A percentile compares a stretch with the other conserved stretches of the same genome.
Conservation (phyloP, 2,329 filamentous ascomycete species). For the Allantophomopsis cytisporea region DNA sequence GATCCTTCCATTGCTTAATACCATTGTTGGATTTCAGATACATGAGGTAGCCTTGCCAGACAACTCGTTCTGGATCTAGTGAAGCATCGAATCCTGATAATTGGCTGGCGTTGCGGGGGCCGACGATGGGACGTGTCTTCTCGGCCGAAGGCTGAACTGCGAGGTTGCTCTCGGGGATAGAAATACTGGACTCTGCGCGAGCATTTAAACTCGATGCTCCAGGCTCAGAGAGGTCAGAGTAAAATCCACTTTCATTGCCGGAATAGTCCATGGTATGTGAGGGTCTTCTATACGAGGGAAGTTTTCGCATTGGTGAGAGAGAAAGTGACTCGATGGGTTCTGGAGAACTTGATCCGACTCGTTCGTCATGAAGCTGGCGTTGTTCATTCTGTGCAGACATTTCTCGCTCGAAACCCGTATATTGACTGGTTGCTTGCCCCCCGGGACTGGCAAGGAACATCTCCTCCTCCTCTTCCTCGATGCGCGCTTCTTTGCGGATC, state of each 20-base stretch:
- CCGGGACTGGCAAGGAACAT: conserved; percentile 59
- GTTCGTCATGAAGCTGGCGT: conserved; percentile 14
- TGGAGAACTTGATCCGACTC: conserved; percentile 38
- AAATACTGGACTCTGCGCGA: conserved; percentile 18
- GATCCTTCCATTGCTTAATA: conserved; percentile 84
- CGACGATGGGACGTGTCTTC: conserved; percentile 19
- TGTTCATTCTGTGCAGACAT: conserved; percentile 12
- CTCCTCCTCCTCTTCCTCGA: conserved; percentile 81
- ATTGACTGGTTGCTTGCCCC: conserved; percentile 18
- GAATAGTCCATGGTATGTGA: conserved; percentile 54
- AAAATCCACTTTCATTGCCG: conserved; percentile 59
- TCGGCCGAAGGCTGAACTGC: conserved; percentile 16
- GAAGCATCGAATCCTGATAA: conserved; percentile 39
- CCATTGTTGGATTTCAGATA: conserved; percentile 72
- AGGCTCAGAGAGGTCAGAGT: conserved; percentile 76
- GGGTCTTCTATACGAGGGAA: conserved; percentile 26
- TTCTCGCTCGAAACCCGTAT: conserved; percentile 13
- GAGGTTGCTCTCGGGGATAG: conserved; percentile 15
- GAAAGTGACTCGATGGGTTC: conserved; percentile 23
- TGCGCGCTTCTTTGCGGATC: conserved; percentile 66
- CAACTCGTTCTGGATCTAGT: conserved; percentile 70
- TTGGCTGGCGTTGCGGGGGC: conserved; percentile 45
- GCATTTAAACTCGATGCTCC: conserved; percentile 29
- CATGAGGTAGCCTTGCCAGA: conserved; percentile 86
- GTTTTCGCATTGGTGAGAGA: conserved; percentile 10